Conservation (phyloP, 2,329 filamentous ascomycete genomes). For the Botrytis hyacinthi region DNA sequence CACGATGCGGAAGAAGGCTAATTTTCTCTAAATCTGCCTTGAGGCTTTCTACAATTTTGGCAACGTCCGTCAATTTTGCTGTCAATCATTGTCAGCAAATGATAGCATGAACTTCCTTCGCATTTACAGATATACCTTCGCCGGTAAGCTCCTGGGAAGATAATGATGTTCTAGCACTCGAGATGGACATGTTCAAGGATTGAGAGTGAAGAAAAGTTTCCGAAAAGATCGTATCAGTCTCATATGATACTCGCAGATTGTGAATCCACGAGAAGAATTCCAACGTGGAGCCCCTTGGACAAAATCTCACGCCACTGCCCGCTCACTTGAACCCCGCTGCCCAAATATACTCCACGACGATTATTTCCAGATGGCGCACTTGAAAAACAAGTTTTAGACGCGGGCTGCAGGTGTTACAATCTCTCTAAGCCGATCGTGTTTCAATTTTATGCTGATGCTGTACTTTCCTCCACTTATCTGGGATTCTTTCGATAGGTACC, state of each 20-base stretch:
- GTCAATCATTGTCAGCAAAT: constrained; percentile 24
- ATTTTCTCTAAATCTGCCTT: constrained; percentile 59
- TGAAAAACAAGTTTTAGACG: neutral
- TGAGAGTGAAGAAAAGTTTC: neutral
- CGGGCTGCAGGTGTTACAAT: neutral
- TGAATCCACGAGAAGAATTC: neutral
- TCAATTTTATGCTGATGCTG: neutral
- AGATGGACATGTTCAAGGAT: constrained; percentile 23
- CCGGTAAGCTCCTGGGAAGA: constrained; percentile 31
- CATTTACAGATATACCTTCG: constrained; percentile 26
- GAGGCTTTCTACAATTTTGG: constrained; percentile 60
- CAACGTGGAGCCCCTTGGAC: neutral
- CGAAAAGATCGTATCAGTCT: neutral
- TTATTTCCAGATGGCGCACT: neutral
- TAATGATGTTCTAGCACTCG: constrained; percentile 25
- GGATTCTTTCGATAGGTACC: neutral
- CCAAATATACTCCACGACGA: neutral
- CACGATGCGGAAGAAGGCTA: constrained; percentile 59
- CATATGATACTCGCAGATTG: neutral
- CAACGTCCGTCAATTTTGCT: constrained; percentile 70
- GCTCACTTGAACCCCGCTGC: neutral
- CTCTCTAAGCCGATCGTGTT: neutral
- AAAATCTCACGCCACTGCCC: neutral
- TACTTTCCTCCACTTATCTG: neutral
- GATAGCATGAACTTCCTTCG: neutral